Evolutionary conservation across 352 stramenopile species (phyloP).

Genomic region (Discostella stelligera): DNA sequence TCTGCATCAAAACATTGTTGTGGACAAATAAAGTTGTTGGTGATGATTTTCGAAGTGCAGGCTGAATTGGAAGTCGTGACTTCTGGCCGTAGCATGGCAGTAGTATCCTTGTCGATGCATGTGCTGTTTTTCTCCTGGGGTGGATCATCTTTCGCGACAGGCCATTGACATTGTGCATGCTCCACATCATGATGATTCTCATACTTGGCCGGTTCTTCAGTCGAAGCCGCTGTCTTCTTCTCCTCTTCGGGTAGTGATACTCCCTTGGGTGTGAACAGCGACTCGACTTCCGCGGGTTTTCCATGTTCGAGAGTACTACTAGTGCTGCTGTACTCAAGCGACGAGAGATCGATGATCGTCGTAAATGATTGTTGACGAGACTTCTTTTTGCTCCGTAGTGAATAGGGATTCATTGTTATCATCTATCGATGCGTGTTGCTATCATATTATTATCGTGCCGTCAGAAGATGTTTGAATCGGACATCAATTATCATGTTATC

Average conservation of each 20-base stretch:
- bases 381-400: not conserved
- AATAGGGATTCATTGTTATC: not conserved
- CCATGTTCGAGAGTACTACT: not conserved
- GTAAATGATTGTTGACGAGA: not conserved
- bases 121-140: not conserved
- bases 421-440: not conserved
- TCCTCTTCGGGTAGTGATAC: too few species aligned
- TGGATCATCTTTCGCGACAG: not conserved
- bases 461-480: not conserved
- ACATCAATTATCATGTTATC: too few species aligned
- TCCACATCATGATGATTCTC: not conserved
- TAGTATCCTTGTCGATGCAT: not conserved
- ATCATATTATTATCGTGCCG: not conserved
- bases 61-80: not conserved
- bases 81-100: not conserved
- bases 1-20: slow-evolving; percentile 22
- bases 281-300: not conserved
- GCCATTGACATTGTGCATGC: not conserved
- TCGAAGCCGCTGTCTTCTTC: too few species aligned
- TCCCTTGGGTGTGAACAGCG: too few species aligned
- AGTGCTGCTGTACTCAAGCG: not conserved
- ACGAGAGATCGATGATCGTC: not conserved
- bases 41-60: too few species aligned
- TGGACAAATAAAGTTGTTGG: not conserved
- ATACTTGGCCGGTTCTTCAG: too few species aligned